Evolutionary conservation across 148 eudicot species (phyloP).

Genomic region (Fagopyrum esculentum): DNA sequence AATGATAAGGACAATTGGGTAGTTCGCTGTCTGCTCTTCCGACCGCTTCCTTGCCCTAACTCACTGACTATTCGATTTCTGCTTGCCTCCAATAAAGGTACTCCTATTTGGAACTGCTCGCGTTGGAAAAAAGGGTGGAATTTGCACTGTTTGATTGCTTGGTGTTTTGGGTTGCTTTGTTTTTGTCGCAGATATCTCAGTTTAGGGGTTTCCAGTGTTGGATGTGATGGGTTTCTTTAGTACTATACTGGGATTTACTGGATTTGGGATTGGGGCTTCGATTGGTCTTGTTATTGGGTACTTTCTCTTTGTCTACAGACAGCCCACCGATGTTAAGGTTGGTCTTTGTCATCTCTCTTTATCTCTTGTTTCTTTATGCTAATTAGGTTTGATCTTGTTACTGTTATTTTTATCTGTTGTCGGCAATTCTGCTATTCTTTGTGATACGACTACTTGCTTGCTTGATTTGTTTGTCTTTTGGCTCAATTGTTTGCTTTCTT

Average conservation of each 20-base stretch:
- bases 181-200: neutral
- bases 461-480: neutral
- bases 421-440: neutral
- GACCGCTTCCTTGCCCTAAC: neutral
- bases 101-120: neutral
- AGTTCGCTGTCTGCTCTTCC: neutral
- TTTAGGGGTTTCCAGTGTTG: neutral
- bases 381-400: neutral
- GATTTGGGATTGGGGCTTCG: slow-evolving; percentile 68
- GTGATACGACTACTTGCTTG: neutral
- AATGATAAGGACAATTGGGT: neutral
- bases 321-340: slow-evolving; percentile 67
- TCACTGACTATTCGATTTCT: neutral
- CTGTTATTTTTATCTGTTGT: neutral
- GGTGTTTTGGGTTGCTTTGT: neutral
- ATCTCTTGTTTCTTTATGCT: slow-evolving; percentile 4
- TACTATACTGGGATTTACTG: slow-evolving; percentile 52
- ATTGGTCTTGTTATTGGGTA: slow-evolving; percentile 69
- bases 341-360: neutral
- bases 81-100: neutral
- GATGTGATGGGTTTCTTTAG: slow-evolving; percentile 61
- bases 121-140: neutral
- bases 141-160: neutral
- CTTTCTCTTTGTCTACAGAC: slow-evolving; percentile 61
- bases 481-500: neutral